phyloP scores from a whole-genome alignment of 352 stramenopile genomes.

The Aphanomyces stellatus region DNA sequence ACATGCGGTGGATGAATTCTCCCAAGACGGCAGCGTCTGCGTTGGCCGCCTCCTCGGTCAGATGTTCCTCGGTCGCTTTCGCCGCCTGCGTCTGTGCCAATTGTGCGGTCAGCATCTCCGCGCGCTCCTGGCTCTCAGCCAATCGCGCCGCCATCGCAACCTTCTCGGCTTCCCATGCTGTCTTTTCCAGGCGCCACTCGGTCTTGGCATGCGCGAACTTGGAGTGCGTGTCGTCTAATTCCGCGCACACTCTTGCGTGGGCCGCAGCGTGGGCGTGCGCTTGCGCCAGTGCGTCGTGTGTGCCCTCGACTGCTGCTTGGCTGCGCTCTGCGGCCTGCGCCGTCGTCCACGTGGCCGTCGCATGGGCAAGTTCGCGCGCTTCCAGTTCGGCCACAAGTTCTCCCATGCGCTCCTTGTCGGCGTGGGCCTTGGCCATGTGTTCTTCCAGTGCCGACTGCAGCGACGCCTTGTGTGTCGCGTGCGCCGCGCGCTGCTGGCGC shows the following conservation, averaged over 20 bases:
- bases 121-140: neutral
- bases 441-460: slow-evolving; percentile 19
- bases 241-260: neutral
- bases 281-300: neutral
- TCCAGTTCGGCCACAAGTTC: slow-evolving; percentile 22
- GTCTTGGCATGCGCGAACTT: neutral
- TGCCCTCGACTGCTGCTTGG: neutral
- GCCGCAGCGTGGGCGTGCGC: neutral
- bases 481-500: slow-evolving; percentile 20
- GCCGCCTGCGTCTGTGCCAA: neutral
- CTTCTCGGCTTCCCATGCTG: slow-evolving; percentile 6
- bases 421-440: slow-evolving; percentile 20
- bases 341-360: neutral
- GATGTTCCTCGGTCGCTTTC: neutral
- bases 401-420: slow-evolving; percentile 29
- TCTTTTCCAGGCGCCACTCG: neutral
- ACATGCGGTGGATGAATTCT: slow-evolving; percentile 12
- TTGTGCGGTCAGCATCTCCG: neutral
- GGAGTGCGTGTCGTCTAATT: neutral
- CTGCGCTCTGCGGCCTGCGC: neutral
- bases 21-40: neutral
- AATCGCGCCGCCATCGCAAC: neutral
- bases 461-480: slow-evolving; percentile 17
- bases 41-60: neutral
- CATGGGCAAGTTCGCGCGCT: slow-evolving; percentile 5